These are phyloP conservation scores for Histomonas meleagridis DNA, from an alignment of 208 protist genomes.

Conservation along the genomic window DNA sequence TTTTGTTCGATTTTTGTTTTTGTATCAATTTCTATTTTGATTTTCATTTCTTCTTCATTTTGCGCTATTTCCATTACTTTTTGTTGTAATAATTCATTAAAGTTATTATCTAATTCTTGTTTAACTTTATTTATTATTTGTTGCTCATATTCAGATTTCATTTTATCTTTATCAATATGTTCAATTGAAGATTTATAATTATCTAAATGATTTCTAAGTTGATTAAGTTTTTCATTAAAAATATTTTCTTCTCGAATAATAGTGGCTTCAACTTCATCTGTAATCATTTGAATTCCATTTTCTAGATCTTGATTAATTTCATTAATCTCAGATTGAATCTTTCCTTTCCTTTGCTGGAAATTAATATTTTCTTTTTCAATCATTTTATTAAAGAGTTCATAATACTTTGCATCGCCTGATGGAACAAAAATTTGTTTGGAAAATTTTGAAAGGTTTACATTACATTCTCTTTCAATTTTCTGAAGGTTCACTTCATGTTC, in stretches of 20 bases:
- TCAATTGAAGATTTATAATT: not conserved
- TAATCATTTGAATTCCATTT: too few species aligned
- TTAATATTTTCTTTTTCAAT: too few species aligned
- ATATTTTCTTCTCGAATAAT: not conserved
- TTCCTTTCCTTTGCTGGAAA: too few species aligned
- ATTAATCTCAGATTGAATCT: too few species aligned
- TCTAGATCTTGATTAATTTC: too few species aligned
- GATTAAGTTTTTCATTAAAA: not conserved
- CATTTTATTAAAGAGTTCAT: too few species aligned
- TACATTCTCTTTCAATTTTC: too few species aligned
- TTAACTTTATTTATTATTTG: not conserved
- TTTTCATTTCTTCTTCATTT: not conserved
- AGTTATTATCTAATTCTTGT: not conserved
- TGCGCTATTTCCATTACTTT: not conserved
- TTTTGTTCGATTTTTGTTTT: not conserved
- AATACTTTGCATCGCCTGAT: too few species aligned
- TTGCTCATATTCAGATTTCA: not conserved
- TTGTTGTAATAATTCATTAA: not conserved
- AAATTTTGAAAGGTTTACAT: too few species aligned
- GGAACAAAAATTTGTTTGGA: too few species aligned
- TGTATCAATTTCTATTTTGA: not conserved
- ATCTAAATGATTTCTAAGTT: not conserved
- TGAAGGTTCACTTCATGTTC: too few species aligned
- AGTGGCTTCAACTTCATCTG: not conserved
- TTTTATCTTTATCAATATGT: not conserved